A percentile compares a stretch with the other conserved stretches of the same genome.
Conservation (phyloP, 2,329 filamentous ascomycete species). For the Nannizzia gypsea region DNA sequence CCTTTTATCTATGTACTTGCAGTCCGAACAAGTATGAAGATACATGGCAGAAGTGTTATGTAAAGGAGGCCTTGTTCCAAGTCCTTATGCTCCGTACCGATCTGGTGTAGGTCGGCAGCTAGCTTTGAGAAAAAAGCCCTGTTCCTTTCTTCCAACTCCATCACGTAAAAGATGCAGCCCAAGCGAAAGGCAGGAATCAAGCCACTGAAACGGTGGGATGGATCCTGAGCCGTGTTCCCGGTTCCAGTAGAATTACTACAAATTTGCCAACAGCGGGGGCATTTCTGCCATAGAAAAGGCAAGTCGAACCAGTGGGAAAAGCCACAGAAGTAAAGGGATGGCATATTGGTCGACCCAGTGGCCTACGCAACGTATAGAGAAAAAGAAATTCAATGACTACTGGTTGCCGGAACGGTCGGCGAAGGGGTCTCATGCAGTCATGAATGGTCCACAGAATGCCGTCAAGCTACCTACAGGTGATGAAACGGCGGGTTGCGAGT, state of each 20-base stretch:
- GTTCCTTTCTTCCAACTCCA: not conserved
- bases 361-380: not conserved
- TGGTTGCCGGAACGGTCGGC: not conserved
- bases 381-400: not conserved
- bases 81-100: not conserved
- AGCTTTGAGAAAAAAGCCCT: not conserved
- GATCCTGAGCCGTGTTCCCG: not conserved
- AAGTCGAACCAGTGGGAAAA: not conserved
- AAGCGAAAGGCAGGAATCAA: not conserved
- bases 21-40: not conserved
- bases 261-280: not conserved
- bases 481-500: not conserved
- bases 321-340: not conserved
- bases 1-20: not conserved
- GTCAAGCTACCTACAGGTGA: not conserved
- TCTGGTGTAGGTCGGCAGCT: not conserved
- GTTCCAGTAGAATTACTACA: not conserved
- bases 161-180: not conserved
- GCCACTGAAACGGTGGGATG: not conserved
- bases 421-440: not conserved
- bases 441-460: not conserved
- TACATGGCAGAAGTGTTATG: not conserved
- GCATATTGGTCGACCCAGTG: not conserved
- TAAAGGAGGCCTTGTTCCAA: not conserved
- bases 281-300: not conserved